Evolutionary conservation across 345 rosid genomes (phyloP), one percentile per base, ranked within the genome.

Genomic region (Pugionium cornutum): DNA sequence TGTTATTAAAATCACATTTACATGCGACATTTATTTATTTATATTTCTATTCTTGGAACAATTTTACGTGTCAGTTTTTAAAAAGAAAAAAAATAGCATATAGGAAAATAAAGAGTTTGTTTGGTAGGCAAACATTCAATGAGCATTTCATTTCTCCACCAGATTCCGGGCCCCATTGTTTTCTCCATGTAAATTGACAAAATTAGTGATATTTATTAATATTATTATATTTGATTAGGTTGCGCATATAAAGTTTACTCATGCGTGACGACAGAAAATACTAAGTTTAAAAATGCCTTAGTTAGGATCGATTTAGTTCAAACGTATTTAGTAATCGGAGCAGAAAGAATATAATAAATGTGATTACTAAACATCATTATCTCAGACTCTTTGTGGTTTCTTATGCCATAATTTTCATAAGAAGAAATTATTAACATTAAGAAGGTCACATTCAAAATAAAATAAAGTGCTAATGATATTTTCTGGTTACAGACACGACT

Each of bases 51-150:
- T 42, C n/a, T 39, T 53, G 30, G 5, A 48, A 33, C 64, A 56
- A 42, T 33, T 11, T n/a, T 57, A 25, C 26, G 28, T 33, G 7
- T 28, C 25, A 42, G 34, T 49, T 1, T 11, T 5, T 6, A 1
- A 9, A 4, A 3, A 6, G 6, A 11, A 45, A 42, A 41, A 9
- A 10, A 29, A 0, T 6, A 33, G 3, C 36, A 36, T 28, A 30
- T 6, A 43, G 9, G 9, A 43, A 65, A 58, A 7, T 26, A 53
- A 62, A 11, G 64, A 48, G 70, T 73, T 52, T 66, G 77, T 74
- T 74, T 62, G 77, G 77, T 74, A 34, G 26, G 50, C 62, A 67
- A 74, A 67, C 77, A 74, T 74, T 74, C 58, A 74, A 67, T 74
- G 67, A 34, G 60, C 69, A 61, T 74, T 74, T 54, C 42, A 74